A percentile compares a stretch with the other conserved stretches of the same genome.
Conservation (phyloP, 768 basidiomycete genomes). For the Mycena epipterygia region DNA sequence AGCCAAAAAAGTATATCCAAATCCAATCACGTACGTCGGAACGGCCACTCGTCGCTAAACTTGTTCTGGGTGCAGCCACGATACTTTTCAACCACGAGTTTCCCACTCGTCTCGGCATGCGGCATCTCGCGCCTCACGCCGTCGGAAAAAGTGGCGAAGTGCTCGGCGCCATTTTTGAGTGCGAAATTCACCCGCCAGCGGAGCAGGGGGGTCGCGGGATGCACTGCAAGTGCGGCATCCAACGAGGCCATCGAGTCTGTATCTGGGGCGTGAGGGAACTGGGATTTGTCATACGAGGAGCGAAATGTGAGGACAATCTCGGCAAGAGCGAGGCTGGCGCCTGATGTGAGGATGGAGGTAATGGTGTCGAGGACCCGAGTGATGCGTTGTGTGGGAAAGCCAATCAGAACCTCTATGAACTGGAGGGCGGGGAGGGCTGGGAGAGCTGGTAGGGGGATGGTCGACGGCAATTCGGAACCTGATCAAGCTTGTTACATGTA, state of each 20-base stretch:
- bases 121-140: no score
- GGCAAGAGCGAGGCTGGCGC: background rate
- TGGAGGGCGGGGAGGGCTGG: background rate
- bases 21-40: no score
- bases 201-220: background rate
- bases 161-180: background rate
- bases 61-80: no score
- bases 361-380: background rate
- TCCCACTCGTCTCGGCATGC: no score
- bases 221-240: background rate
- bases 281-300: background rate
- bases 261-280: background rate
- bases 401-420: background rate
- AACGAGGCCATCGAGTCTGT: background rate
- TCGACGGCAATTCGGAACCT: background rate
- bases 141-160: background rate
- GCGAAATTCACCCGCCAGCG: background rate
- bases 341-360: background rate
- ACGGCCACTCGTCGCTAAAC: no score
- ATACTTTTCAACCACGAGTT: no score
- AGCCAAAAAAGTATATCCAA: no score
- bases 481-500: background rate
- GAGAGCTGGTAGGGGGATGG: background rate
- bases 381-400: background rate
- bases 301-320: background rate